Base-by-base conservation (phyloP, 176 grass and related monocot species). In the Avena eriantha region DNA sequence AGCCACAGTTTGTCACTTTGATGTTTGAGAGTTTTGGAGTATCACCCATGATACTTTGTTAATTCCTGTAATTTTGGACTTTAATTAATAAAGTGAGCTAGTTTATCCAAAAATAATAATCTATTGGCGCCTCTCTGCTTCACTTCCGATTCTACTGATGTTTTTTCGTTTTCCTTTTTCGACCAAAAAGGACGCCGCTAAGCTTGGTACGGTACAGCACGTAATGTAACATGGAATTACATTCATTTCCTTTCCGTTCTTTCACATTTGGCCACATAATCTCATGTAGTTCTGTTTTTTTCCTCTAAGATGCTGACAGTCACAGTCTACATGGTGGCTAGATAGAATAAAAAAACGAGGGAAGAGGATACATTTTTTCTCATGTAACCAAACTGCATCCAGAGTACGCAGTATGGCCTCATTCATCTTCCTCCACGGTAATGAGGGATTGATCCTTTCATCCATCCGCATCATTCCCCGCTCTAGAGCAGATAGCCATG, bases 401-500 rank as follows among this genome's bases (percentile, higher is more conserved):
- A 54, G 46, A 29, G n/a, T 46, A 26, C 4, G 70, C n/a, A 73
- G 56, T 26, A 80, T 11, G 7, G 59, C 36, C 23, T 55, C 46
- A 55, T 82, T 5, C 12, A 31, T 50, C 18, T 68, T 68, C 17
- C 19, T 39, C 19, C 50, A 15, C 31, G 16, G 60, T 5, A 23
- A 17, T 21, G 21, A 3, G 4, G 14, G 65, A 16, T 34, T 34
- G 21, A 66, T 77, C 45, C 19, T 21, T 22, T 66, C 7, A 41
- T 41, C 10, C 34, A 51, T 85, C 72, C 49, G 5, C n/a, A 16
- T 83, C 80, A 78, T 21, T 43, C 17, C 17, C 10, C 23, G 18
- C 10, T 50, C 43, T 41, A 36, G 3, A 19, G 69, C 66, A 93
- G 95, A 83, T 92, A 26, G 55, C 93, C 91, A n/a, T 95, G 91